Base-by-base conservation (phyloP, 2,329 filamentous ascomycete species). In the Xylariales sp. region DNA sequence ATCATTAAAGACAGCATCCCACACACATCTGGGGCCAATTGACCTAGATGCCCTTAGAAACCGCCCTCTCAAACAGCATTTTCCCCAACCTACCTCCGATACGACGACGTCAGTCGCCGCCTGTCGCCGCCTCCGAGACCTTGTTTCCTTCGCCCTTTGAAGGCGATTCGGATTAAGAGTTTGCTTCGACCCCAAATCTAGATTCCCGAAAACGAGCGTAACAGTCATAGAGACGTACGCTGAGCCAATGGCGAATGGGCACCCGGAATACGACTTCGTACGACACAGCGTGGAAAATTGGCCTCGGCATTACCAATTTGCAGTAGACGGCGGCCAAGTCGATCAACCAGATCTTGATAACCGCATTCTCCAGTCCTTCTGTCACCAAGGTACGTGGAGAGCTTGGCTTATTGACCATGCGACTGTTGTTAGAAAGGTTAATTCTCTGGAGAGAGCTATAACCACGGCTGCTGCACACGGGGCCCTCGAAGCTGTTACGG, bases 231-330 rank as follows among this genome's bases (percentile, higher is more conserved):
- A 41, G 14, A 36, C 30, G 1, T 53, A 36, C 30, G 50, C 5
- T 30, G 30, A 53, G 4, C 3, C 50, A 3, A n/a, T 3, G 3
- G 10, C 30, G 3, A 12, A 53, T 16, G 50, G n/a, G 1, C 12
- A 53, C 30, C 32, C 16, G 12, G 50, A 53, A 36, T 53, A 53
- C 32, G 50, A 0, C 3, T 53, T 53, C 8, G 12, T 53, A 36
- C 5, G 6, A 36, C 34, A 53, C 32, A 53, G 50, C 32, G 50
- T 16, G 16, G 50, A 53, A 36, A 32, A 53, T 30, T 53, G 50
- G 50, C 50, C 50, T 16, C 50, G 30, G 50, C 50, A 53, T 53
- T 53, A 53, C 16, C 50, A 53, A 53, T 30, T 36, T 36, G 50
- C 30, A 53, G 9, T 34, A 30, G 50, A 53, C 5, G 10, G 30